These are phyloP conservation scores for Westerdykella ornata DNA, from an alignment of 2,329 filamentous ascomycete species.

Conservation along the genomic window DNA sequence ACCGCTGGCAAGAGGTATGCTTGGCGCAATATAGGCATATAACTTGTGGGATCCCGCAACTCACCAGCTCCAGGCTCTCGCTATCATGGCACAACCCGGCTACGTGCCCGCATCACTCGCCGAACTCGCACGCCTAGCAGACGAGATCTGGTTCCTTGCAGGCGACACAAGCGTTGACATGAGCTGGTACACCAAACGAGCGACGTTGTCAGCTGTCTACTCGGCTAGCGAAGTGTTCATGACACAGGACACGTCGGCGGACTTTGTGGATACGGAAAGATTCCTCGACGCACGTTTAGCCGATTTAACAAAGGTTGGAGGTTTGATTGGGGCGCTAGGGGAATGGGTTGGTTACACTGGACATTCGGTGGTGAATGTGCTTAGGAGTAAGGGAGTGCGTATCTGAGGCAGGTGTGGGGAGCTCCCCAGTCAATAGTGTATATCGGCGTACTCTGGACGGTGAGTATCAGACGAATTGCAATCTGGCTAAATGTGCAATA, in stretches of 20 bases:
- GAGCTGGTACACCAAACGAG: constrained; percentile 76
- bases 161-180: constrained; percentile 76
- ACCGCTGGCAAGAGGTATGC: constrained; percentile 76
- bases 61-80: constrained; percentile 59
- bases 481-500: too few species aligned
- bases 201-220: constrained; percentile 59
- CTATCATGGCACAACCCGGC: constrained; percentile 78
- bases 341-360: constrained; percentile 81
- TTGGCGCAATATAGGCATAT: constrained; percentile 17
- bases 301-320: constrained; percentile 59
- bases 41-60: neutral
- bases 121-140: constrained; percentile 75
- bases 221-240: constrained; percentile 79
- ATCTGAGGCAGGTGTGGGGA: constrained; percentile 49
- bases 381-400: constrained; percentile 80
- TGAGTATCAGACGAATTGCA: constrained; percentile 7
- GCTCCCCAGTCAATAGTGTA: neutral
- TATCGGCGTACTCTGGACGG: constrained; percentile 4
- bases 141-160: constrained; percentile 86
- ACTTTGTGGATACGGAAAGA: constrained; percentile 68
- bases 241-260: constrained; percentile 73
- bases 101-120: constrained; percentile 68
- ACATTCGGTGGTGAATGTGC: constrained; percentile 67
- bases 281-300: constrained; percentile 72
- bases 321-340: constrained; percentile 56